Evolutionary conservation across 352 stramenopile genomes (phyloP).

Genomic region (Pythium graminicola): DNA sequence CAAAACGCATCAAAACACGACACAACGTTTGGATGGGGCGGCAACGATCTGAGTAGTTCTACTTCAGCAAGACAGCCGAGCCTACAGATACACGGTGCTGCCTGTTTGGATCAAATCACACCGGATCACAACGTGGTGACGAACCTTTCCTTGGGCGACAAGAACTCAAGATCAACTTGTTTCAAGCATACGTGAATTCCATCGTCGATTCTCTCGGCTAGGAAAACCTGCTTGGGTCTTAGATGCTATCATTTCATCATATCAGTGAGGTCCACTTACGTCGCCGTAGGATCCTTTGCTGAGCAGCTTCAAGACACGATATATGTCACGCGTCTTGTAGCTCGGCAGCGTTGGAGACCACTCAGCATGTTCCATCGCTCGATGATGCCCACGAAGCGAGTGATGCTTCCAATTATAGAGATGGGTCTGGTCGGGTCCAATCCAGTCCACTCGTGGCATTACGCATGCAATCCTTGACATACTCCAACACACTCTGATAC

Average conservation of each 20-base stretch:
- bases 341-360: background rate
- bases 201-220: conserved; percentile 29
- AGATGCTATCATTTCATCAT: background rate
- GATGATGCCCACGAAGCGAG: background rate
- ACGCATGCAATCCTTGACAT: too few species aligned
- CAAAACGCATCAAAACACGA: conserved; percentile 51
- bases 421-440: too few species aligned
- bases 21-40: conserved; percentile 52
- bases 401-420: conserved; percentile 2
- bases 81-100: conserved; percentile 13
- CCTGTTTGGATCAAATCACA: too few species aligned
- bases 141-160: conserved; percentile 37
- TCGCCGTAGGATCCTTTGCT: conserved; percentile 46
- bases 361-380: background rate
- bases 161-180: conserved; percentile 45
- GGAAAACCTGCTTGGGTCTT: conserved; percentile 32
- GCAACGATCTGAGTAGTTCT: conserved; percentile 33
- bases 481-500: conserved; percentile 36
- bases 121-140: too few species aligned
- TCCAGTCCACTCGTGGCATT: too few species aligned
- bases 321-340: conserved; percentile 18
- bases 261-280: conserved; percentile 23
- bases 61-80: conserved; percentile 42
- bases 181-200: conserved; percentile 42
- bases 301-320: conserved; percentile 33